Evolutionary conservation across 495 filamentous ascomycete species (phyloP).

Genomic region (Diplogelasinospora grovesii): DNA sequence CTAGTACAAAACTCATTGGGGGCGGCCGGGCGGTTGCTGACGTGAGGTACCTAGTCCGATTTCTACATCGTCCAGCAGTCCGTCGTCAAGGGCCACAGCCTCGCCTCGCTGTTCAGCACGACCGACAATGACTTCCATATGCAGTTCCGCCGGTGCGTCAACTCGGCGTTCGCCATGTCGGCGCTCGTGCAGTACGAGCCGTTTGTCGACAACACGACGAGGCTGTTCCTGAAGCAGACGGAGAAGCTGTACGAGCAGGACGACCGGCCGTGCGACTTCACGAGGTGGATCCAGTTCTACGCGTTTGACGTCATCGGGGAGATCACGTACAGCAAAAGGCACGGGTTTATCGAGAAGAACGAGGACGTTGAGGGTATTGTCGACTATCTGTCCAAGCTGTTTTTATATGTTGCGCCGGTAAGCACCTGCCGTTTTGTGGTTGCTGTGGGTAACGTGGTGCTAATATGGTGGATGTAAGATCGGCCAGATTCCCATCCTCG

Average conservation of each 20-base stretch:
- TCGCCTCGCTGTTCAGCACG: constrained; percentile 73
- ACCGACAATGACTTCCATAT: constrained; percentile 68
- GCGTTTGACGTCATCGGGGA: constrained; percentile 72
- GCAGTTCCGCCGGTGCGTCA: constrained; percentile 61
- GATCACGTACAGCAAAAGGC: constrained; percentile 58
- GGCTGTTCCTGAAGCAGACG: constrained; percentile 58
- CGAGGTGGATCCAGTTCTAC: constrained; percentile 70
- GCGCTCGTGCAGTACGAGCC: constrained; percentile 68
- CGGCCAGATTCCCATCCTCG: constrained; percentile 59
- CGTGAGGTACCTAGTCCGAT: constrained; percentile 46
- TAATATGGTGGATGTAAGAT: constrained; percentile 32
- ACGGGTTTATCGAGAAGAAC: constrained; percentile 57
- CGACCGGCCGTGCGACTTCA: constrained; percentile 54
- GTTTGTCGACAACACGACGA: constrained; percentile 60
- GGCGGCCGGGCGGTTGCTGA: constrained; percentile 12
- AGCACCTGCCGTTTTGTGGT: constrained; percentile 11
- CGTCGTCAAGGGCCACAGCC: constrained; percentile 53
- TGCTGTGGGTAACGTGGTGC: background rate
- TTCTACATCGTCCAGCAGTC: constrained; percentile 67
- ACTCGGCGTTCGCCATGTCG: constrained; percentile 67
- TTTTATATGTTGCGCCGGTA: constrained; percentile 57
- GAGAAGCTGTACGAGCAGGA: constrained; percentile 50
- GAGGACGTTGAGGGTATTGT: constrained; percentile 60
- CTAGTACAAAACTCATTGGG: constrained; percentile 6
- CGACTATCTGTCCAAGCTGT: constrained; percentile 44